phyloP scores from a whole-genome alignment of 1,284 basidiomycete genomes.

The Apiotrichum porosum region DNA sequence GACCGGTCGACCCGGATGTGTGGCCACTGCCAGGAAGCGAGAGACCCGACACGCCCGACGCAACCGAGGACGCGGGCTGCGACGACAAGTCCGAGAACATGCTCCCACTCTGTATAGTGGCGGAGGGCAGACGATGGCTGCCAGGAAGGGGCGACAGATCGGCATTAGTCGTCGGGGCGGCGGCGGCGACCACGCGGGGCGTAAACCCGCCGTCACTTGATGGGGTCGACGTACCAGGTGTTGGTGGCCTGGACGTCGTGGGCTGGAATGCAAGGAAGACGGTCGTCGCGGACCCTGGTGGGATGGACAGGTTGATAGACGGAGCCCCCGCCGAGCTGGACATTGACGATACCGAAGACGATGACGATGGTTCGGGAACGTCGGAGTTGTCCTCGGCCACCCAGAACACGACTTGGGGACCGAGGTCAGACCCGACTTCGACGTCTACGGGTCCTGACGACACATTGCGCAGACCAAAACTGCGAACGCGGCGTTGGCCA shows the following conservation, averaged over 20 bases:
- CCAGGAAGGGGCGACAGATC: constrained; percentile 9
- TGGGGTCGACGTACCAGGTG: constrained; percentile 11
- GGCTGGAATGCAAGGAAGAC: constrained; percentile 39
- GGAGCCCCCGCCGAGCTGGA: constrained; percentile 20
- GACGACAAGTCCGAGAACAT: constrained; percentile 8
- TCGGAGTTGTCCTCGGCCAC: constrained; percentile 26
- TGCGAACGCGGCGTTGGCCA: constrained; percentile 29
- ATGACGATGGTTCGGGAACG: constrained; percentile 17
- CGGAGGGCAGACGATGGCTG: constrained; percentile 6
- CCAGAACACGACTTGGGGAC: constrained; percentile 36
- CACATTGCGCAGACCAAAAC: constrained; percentile 38
- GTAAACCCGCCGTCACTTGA: constrained; percentile 33
- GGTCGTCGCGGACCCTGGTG: constrained; percentile 17
- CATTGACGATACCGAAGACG: constrained; percentile 28
- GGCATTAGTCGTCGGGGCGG: neutral
- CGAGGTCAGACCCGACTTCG: constrained; percentile 38
- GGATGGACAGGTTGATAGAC: constrained; percentile 21
- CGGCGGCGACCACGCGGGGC: constrained; percentile 28
- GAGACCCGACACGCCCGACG: neutral
- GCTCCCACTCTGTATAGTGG: constrained; percentile 2
- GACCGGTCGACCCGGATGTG: neutral
- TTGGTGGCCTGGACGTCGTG: constrained; percentile 13
- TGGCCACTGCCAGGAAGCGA: constrained; percentile 2
- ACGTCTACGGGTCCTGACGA: constrained; percentile 24
- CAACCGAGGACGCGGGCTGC: neutral